Evolutionary conservation across 768 basidiomycete genomes (phyloP).

Genomic region (Suillus subluteus): DNA sequence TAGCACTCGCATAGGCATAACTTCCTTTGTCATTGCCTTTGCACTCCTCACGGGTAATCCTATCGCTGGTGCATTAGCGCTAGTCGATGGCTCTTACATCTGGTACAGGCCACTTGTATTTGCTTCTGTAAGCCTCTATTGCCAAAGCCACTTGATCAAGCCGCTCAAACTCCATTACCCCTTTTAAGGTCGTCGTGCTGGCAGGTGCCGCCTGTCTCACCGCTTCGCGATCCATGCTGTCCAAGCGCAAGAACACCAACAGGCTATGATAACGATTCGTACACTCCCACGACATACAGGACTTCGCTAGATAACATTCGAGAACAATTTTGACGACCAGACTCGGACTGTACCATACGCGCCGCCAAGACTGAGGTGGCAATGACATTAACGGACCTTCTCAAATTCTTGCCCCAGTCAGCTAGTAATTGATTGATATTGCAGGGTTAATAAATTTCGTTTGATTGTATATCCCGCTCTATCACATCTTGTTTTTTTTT

Average conservation of each 20-base stretch:
- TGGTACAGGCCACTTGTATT: slow-evolving; percentile 51
- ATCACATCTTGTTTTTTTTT: neutral
- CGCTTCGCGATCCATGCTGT: slow-evolving; percentile 12
- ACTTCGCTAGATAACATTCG: neutral
- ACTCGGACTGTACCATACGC: neutral
- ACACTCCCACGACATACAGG: neutral
- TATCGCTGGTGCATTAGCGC: slow-evolving; percentile 53
- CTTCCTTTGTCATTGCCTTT: slow-evolving; percentile 48
- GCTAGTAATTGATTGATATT: neutral
- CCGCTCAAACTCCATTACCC: neutral
- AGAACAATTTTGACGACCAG: neutral
- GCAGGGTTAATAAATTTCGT: neutral
- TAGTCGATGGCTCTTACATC: slow-evolving; percentile 32
- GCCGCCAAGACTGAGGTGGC: neutral
- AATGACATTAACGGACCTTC: neutral
- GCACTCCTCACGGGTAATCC: slow-evolving; percentile 54
- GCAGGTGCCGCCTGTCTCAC: slow-evolving; percentile 16
- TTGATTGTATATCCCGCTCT: neutral
- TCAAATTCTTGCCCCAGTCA: neutral
- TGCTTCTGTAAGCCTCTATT: slow-evolving; percentile 40
- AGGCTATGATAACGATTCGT: slow-evolving; percentile 12
- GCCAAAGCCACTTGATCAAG: neutral
- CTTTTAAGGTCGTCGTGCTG: slow-evolving; percentile 18
- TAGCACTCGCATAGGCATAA: slow-evolving; percentile 50
- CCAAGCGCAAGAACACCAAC: slow-evolving; percentile 15